A percentile compares a stretch with the other conserved stretches of the same genome.
Evolutionary conservation across 192 early-diverging fungal species (phyloP).

Genomic region (Linnemannia exigua): DNA sequence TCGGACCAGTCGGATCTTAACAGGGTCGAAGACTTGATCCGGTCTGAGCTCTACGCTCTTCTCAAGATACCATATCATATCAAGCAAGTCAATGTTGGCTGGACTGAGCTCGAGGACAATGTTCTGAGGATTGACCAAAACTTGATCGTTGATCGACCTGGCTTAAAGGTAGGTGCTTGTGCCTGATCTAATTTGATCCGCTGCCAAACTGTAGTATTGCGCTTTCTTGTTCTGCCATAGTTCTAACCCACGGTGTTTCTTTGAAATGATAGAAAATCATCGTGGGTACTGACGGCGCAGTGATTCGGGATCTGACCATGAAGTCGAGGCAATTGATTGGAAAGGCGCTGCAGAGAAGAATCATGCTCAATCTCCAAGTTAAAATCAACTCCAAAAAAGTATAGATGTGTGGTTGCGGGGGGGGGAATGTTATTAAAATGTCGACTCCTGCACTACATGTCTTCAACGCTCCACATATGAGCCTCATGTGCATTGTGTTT

Average conservation of each 20-base stretch:
- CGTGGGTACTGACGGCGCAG: constrained; percentile 60
- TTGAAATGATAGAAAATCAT: constrained; percentile 64
- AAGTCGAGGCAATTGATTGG: constrained; percentile 54
- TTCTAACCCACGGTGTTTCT: not conserved
- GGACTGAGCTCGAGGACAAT: constrained; percentile 62
- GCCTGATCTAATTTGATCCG: not conserved
- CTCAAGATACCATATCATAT: constrained; percentile 71
- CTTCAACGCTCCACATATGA: constrained; percentile 72
- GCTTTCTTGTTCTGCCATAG: not conserved
- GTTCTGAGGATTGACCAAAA: constrained; percentile 68
- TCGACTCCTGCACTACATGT: constrained; percentile 61
- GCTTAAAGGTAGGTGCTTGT: constrained; percentile 17
- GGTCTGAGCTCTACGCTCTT: constrained; percentile 67
- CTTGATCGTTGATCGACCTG: constrained; percentile 64
- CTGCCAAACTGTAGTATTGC: not conserved
- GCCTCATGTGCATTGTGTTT: constrained; percentile 60
- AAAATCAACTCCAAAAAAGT: constrained; percentile 58
- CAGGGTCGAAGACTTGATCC: constrained; percentile 71
- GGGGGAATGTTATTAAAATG: not conserved
- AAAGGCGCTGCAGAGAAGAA: constrained; percentile 55
- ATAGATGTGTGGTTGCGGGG: not conserved
- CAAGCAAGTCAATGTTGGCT: constrained; percentile 69
- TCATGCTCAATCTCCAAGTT: constrained; percentile 66
- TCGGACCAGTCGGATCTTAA: constrained; percentile 67
- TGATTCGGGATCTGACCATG: constrained; percentile 60